Percentiles rank a stretch among this genome's conserved stretches.
Evolutionary conservation across 148 eudicot species (phyloP).

Genomic region (Dysphania ambrosioides): DNA sequence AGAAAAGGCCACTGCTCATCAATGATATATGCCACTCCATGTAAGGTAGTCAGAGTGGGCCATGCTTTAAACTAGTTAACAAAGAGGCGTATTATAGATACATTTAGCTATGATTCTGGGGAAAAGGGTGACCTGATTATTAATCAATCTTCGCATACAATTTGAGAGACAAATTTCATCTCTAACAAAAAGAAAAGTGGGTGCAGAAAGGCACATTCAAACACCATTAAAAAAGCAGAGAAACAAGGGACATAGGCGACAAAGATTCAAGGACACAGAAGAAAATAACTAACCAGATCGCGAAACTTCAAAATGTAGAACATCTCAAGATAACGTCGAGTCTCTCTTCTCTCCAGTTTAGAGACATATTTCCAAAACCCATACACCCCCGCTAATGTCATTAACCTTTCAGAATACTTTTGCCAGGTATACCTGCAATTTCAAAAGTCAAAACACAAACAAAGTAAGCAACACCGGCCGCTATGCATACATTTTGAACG

Average conservation of each 20-base stretch:
- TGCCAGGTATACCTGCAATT: constrained; percentile 87
- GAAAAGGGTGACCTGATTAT: no score
- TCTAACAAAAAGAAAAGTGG: not conserved
- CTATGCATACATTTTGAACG: not conserved
- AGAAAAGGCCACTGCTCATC: no score
- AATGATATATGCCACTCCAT: no score
- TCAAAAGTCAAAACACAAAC: not conserved
- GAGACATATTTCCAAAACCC: constrained; percentile 98
- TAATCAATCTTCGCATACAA: no score
- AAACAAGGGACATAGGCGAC: not conserved
- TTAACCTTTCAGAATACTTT: constrained; percentile 88
- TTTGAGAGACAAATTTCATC: no score
- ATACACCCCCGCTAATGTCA: constrained; percentile 97
- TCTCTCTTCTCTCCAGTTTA: constrained; percentile 91
- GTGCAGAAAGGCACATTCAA: not conserved
- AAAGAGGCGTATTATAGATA: no score
- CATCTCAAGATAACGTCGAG: constrained; percentile 92
- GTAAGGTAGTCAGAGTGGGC: no score
- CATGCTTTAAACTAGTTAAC: no score
- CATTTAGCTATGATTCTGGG: no score
- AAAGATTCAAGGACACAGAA: not conserved
- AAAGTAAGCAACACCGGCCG: not conserved
- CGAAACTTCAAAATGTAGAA: constrained; percentile 93
- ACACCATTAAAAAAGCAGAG: not conserved
- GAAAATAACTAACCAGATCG: constrained; percentile 57